Base-by-base conservation (phyloP, 352 stramenopile genomes). In the Globisporangium sylvaticum region DNA sequence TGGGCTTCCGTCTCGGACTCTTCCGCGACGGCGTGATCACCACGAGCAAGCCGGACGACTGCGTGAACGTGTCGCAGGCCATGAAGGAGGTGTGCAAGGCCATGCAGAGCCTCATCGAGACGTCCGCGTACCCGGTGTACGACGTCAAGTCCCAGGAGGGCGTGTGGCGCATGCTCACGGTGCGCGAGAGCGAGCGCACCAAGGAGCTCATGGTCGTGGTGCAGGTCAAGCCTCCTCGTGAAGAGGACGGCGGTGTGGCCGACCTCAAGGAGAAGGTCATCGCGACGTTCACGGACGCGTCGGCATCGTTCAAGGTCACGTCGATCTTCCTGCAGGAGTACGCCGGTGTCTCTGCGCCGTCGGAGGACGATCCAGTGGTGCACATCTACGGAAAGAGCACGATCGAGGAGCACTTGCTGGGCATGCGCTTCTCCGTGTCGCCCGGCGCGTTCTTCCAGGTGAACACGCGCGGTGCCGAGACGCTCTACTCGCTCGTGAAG, bases 401-500 rank as follows among this genome's bases (percentile, higher is more conserved):
- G 42, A 90, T 98, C 24, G 81, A 93, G 60, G 91, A 98, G 58
- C 69, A 90, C 15, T 66, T 98, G 53, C 71, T 97, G 25, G 90
- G 81, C n/a, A 88, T 95, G 74, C 80, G 81, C 53, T 98, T 98
- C 72, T 86, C 74, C 5, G 86, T 98, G 31, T 98, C 92, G 2
- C 90, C 95, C 2, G 83, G 85, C 8, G 95, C 95, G 3, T 98
- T 98, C 78, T 98, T 98, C 80, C 92, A 98, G 64, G 97, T 98
- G 4, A 99, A 99, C 73, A 99, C 97, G 1, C 75, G 75, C 48
- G 94, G 92, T 55, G 97, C 97, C 0, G 96, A 99, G 77, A 85
- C 92, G 42, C 85, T 99, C 1, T 99, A 99, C 79, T 86, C 88
- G 56, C 87, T 98, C 66, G 93, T 99, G n/a, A 91, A 97, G 59